Base-by-base conservation (phyloP, 306 rosid genomes). In the Bauhinia variegata region DNA sequence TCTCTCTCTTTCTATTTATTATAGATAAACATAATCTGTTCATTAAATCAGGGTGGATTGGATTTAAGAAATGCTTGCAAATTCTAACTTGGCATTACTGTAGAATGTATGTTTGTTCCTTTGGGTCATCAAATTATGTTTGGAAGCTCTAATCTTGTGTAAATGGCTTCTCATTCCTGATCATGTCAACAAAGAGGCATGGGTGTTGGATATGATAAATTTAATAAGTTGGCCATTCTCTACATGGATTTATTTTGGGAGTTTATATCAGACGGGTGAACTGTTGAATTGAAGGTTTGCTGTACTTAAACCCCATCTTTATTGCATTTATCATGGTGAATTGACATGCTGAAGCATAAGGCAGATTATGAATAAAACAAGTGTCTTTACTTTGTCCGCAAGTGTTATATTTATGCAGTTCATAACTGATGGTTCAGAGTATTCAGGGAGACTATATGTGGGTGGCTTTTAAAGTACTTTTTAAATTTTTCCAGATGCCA, bases 401-500 rank as follows among this genome's bases (percentile, higher is more conserved):
- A 56, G 65, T 36, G 63, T 34, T 32, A 46, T 52, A 70, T 57
- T 48, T 50, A 17, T 62, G 28, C 28, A 36, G 42, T 41, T 51
- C 8, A 44, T 41, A 17, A 33, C 36, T 64, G 51, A 67, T 36
- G 37, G 14, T 48, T 63, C 19, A 58, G 5, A 65, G 33, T 17
- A 34, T 43, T 52, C 34, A n/a, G n/a, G 71, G 71, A 57, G 54
- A 74, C 61, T 43, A 42, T 67, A 63, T 67, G 39, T 58, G 38
- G 72, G 63, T 75, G 56, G 61, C 50, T 46, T 75, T 73, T 57
- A 73, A 59, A 56, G 66, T 77, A 41, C 76, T 67, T 81, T 80
- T 83, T 84, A 79, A 23, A 23, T 84, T 80, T 83, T 85, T 82
- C 87, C 91, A 84, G 89, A 84, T 86, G 96, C 82, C 90, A 83